Evolutionary conservation across 1,284 basidiomycete species (phyloP).

Genomic region (Singerocomus rubriflavus): DNA sequence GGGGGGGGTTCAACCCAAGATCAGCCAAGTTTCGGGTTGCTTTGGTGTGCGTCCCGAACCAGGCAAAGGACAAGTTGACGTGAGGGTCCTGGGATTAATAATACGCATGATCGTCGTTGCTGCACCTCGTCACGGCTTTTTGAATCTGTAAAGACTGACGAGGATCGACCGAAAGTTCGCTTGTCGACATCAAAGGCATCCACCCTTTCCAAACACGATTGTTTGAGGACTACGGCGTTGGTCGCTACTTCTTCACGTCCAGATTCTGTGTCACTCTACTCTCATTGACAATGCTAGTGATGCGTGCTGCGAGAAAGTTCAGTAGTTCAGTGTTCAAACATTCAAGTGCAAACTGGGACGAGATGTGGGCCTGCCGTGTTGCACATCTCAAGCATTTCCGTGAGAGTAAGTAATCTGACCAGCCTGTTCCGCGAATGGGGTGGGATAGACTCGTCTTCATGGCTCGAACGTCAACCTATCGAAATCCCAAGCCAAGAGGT

Average conservation of each 20-base stretch:
- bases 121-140: background rate
- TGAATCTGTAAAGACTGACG: background rate
- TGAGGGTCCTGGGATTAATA: conserved; percentile 9
- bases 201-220: conserved; percentile 4
- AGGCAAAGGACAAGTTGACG: conserved; percentile 9
- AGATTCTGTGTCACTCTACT: background rate
- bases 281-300: background rate
- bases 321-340: no score
- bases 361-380: background rate
- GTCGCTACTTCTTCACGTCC: conserved; percentile 1
- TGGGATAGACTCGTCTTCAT: background rate
- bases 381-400: background rate
- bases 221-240: conserved; percentile 5
- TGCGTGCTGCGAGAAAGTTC: conserved; percentile 1
- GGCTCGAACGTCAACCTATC: conserved; percentile 5
- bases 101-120: conserved; percentile 10
- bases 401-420: background rate
- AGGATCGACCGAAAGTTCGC: conserved; percentile 5
- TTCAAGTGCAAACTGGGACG: background rate
- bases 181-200: conserved; percentile 8
- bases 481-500: conserved; percentile 15
- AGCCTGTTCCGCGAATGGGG: background rate
- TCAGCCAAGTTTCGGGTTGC: conserved; percentile 9
- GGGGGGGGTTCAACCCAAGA: conserved; percentile 6
- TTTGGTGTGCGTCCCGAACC: conserved; percentile 6